phyloP scores from a whole-genome alignment of 1,284 basidiomycete species.

The Cryptococcus neoformans region DNA sequence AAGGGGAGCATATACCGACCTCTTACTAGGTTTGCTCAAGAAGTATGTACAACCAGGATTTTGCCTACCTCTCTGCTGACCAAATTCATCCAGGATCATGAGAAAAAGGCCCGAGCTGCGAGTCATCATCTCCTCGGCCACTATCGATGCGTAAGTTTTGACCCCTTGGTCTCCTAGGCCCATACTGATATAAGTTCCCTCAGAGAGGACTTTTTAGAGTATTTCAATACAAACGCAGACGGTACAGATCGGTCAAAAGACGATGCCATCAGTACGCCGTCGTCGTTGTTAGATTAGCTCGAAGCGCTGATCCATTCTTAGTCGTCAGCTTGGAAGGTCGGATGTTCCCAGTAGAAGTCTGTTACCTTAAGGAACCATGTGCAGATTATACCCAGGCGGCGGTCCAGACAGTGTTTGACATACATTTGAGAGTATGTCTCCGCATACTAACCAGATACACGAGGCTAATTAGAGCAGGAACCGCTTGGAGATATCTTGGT shows the following conservation, averaged over 20 bases:
- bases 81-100: conserved; percentile 62
- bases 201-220: conserved; percentile 72
- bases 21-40: conserved; percentile 87
- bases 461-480: conserved; percentile 52
- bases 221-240: conserved; percentile 64
- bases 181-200: too few species aligned
- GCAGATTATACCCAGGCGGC: conserved; percentile 81
- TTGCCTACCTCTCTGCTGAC: background rate
- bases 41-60: conserved; percentile 56
- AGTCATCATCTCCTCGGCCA: conserved; percentile 91
- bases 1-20: conserved; percentile 87
- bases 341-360: conserved; percentile 84
- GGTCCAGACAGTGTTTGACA: conserved; percentile 78
- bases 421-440: conserved; percentile 69
- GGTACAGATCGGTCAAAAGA: conserved; percentile 44
- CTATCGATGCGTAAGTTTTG: conserved; percentile 68
- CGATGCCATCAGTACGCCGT: conserved; percentile 44
- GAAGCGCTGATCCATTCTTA: conserved; percentile 53
- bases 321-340: conserved; percentile 88
- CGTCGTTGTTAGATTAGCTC: background rate
- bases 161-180: background rate
- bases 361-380: conserved; percentile 68
- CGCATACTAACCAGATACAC: background rate
- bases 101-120: conserved; percentile 83
- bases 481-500: conserved; percentile 81